phyloP scores from a whole-genome alignment of 495 filamentous ascomycete species.

The Podospora didyma region DNA sequence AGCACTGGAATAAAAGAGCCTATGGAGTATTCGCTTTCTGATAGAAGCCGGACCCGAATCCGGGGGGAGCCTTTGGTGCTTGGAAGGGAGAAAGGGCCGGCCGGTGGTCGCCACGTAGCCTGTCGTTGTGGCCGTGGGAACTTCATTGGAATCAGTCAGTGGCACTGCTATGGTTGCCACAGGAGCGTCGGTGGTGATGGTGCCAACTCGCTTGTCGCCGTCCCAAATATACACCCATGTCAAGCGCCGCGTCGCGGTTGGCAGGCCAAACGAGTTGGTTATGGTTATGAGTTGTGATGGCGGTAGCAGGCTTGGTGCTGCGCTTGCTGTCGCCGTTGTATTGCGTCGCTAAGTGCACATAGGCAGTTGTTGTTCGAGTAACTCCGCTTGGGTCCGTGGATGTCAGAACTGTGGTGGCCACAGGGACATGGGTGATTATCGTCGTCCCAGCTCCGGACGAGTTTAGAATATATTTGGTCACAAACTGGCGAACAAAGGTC shows the following conservation, averaged over 20 bases:
- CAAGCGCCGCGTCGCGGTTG: neutral
- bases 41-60: neutral
- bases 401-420: too few species aligned
- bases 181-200: neutral
- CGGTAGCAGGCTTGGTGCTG: neutral
- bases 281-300: neutral
- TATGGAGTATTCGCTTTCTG: neutral
- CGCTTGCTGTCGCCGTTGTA: neutral
- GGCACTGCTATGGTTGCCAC: neutral
- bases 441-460: too few species aligned
- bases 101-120: neutral
- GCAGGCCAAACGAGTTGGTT: neutral
- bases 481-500: too few species aligned
- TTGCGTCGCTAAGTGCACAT: too few species aligned
- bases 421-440: too few species aligned
- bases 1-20: neutral
- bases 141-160: neutral
- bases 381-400: too few species aligned
- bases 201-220: neutral
- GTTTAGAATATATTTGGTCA: too few species aligned
- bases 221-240: neutral
- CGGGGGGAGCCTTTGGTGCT: too few species aligned
- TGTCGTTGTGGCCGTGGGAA: neutral
- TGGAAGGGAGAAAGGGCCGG: neutral
- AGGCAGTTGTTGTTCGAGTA: too few species aligned